These are phyloP conservation scores for Chlamydomonas schloesseri DNA, from an alignment of 139 green algal species.

Conservation along the genomic window DNA sequence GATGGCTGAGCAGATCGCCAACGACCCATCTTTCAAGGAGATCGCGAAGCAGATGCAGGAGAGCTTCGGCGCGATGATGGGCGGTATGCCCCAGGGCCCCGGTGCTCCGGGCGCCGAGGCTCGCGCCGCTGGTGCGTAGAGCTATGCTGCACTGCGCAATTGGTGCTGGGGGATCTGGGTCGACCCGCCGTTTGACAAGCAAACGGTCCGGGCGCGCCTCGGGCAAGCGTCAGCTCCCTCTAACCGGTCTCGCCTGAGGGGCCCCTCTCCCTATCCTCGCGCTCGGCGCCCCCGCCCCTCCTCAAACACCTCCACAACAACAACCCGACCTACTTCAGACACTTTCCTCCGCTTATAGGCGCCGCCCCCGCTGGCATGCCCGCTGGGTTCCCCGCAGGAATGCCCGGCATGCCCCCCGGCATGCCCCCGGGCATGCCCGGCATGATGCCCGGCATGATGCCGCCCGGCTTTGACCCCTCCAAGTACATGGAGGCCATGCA, in stretches of 20 bases:
- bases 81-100: neutral
- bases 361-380: neutral
- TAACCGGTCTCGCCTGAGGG: too few relatives aligned
- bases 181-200: neutral
- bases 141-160: neutral
- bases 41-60: slow-evolving; percentile 78
- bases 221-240: too few relatives aligned
- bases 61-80: slow-evolving; percentile 65
- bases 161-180: neutral
- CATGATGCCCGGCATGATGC: slow-evolving; percentile 43
- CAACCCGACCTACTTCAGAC: too few relatives aligned
- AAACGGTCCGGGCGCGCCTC: neutral
- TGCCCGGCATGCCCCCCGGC: slow-evolving; percentile 12
- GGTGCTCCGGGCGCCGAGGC: slow-evolving; percentile 10
- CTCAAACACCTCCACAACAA: neutral
- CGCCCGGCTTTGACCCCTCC: slow-evolving; percentile 67
- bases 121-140: slow-evolving; percentile 14
- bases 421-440: slow-evolving; percentile 42
- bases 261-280: too few relatives aligned
- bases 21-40: slow-evolving; percentile 77
- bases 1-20: slow-evolving; percentile 88
- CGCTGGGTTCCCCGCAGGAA: neutral
- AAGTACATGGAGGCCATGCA: slow-evolving; percentile 87
- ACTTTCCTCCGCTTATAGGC: too few relatives aligned
- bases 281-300: too few relatives aligned